Evolutionary conservation across 1,139 yeast genomes (phyloP).

Genomic region (Lodderomyces margitis): DNA sequence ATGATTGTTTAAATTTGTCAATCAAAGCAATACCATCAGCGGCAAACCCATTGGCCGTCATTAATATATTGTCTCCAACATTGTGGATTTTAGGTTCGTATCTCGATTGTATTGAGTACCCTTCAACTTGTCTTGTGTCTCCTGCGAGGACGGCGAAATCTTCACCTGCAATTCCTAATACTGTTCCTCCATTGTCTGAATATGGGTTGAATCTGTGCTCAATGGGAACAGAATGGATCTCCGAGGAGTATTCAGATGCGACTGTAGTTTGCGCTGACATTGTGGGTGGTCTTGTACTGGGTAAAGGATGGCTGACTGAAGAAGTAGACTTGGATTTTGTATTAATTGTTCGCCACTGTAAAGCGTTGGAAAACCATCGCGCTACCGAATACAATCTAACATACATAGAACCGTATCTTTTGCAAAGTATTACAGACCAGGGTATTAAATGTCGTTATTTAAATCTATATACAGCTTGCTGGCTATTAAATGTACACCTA

Average conservation of each 20-base stretch:
- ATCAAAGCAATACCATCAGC: conserved; percentile 92
- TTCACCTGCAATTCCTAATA: conserved; percentile 94
- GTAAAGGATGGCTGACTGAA: neutral
- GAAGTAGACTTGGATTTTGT: too few relatives aligned
- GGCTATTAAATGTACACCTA: neutral
- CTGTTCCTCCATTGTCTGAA: conserved; percentile 96
- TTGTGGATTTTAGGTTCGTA: conserved; percentile 88
- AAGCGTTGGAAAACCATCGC: neutral
- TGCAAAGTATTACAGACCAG: too few relatives aligned
- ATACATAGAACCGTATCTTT: too few relatives aligned
- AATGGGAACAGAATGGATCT: conserved; percentile 60
- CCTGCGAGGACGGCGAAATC: conserved; percentile 97
- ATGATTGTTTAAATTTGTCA: conserved; percentile 68
- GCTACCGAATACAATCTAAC: too few relatives aligned
- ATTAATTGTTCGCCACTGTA: conserved; percentile 2
- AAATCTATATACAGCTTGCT: neutral
- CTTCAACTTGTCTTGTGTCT: conserved; percentile 94
- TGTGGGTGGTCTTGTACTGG: neutral
- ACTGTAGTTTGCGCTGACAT: conserved; percentile 35
- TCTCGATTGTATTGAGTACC: conserved; percentile 90
- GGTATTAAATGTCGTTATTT: too few relatives aligned
- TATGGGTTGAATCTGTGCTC: conserved; percentile 96
- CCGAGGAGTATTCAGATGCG: conserved; percentile 61
- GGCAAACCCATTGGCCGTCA: conserved; percentile 94
- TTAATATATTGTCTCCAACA: conserved; percentile 82